A percentile compares a stretch with the other conserved stretches of the same genome.
Evolutionary conservation across 768 basidiomycete species (phyloP).

Genomic region (Leccinum sublutescens): DNA sequence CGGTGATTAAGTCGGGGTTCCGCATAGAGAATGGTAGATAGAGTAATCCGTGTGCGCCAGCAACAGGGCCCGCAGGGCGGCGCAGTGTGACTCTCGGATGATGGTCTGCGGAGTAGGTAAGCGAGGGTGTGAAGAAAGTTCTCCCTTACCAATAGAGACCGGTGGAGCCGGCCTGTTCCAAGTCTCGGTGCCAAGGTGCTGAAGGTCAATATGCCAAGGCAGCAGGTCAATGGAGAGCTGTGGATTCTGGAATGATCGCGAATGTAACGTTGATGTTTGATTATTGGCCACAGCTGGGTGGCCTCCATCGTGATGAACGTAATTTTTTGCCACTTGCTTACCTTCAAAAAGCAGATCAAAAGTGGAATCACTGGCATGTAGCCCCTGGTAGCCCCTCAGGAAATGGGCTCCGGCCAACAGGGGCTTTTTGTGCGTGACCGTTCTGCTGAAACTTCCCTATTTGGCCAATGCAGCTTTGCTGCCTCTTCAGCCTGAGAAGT

Average conservation of each 20-base stretch:
- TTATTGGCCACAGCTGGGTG: constrained; percentile 8
- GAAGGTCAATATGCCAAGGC: not conserved
- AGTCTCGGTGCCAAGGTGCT: too few relatives aligned
- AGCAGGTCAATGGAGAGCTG: not conserved
- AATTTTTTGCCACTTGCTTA: constrained; percentile 6
- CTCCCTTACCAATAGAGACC: not conserved
- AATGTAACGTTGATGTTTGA: not conserved
- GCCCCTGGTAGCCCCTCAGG: not conserved
- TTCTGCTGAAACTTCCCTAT: not conserved
- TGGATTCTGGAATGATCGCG: not conserved
- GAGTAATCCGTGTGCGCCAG: not conserved
- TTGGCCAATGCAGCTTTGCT: not conserved
- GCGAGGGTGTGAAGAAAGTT: too few relatives aligned
- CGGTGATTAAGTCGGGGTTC: not conserved
- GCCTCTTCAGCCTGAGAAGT: not conserved
- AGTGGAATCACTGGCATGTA: not conserved
- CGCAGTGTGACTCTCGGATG: too few relatives aligned
- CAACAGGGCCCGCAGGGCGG: too few relatives aligned
- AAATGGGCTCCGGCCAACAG: not conserved
- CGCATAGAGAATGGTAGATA: not conserved
- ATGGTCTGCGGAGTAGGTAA: too few relatives aligned
- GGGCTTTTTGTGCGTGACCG: not conserved
- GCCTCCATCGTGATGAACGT: not conserved
- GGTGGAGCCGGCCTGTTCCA: not conserved
- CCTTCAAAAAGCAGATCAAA: constrained; percentile 3